These are phyloP conservation scores for Thecaphora thlaspeos DNA, from an alignment of 1,284 basidiomycete genomes.

Conservation along the genomic window DNA sequence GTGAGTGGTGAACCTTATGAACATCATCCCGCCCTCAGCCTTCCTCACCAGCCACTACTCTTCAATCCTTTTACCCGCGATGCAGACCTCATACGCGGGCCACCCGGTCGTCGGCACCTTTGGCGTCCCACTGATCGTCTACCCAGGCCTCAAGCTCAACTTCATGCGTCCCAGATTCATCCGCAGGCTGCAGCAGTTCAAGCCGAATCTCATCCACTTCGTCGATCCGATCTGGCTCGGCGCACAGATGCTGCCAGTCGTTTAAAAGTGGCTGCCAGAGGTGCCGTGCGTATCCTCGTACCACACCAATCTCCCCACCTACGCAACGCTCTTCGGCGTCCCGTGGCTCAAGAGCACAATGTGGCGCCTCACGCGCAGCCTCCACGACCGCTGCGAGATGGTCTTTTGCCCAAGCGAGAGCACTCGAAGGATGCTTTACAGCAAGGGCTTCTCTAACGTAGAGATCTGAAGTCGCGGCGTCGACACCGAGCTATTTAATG, in stretches of 20 bases:
- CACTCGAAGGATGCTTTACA: slow-evolving; percentile 62
- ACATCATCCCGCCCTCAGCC: too few relatives aligned
- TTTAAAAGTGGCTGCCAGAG: slow-evolving; percentile 57
- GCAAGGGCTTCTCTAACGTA: slow-evolving; percentile 61
- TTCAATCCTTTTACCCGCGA: too few relatives aligned
- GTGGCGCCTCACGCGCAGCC: slow-evolving; percentile 55
- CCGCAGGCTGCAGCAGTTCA: slow-evolving; percentile 59
- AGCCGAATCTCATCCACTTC: slow-evolving; percentile 63
- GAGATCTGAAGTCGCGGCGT: slow-evolving; percentile 63
- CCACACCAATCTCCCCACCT: slow-evolving; percentile 65
- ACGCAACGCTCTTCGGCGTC: slow-evolving; percentile 64
- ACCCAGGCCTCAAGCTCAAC: slow-evolving; percentile 65
- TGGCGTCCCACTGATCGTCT: slow-evolving; percentile 64
- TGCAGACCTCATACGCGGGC: slow-evolving; percentile 61
- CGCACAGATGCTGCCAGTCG: slow-evolving; percentile 55
- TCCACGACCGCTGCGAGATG: slow-evolving; percentile 58
- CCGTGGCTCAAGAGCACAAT: slow-evolving; percentile 62
- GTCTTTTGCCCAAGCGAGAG: slow-evolving; percentile 64
- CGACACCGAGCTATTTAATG: slow-evolving; percentile 34
- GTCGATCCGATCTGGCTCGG: slow-evolving; percentile 65
- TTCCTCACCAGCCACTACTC: too few relatives aligned
- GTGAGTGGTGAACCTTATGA: slow-evolving; percentile 49
- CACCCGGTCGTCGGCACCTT: slow-evolving; percentile 64
- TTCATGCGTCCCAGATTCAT: slow-evolving; percentile 65
- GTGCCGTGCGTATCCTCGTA: slow-evolving; percentile 64